Base-by-base conservation (phyloP, 1,284 basidiomycete species). In the Microbotryum scabiosae region DNA sequence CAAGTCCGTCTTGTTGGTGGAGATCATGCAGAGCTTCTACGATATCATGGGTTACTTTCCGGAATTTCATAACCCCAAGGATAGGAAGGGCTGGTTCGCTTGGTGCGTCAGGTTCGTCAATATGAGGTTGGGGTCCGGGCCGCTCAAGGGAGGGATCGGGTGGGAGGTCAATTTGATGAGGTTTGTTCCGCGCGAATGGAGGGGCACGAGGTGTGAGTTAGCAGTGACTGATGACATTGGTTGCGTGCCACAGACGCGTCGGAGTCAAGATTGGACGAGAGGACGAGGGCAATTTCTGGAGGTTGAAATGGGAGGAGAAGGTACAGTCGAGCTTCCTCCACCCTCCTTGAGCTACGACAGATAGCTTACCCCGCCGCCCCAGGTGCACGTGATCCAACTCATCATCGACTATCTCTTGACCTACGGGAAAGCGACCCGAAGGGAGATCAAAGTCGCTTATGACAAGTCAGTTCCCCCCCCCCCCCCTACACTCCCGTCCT, bases 231-330 rank as follows among this genome's bases (percentile, higher is more conserved):
- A 21, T 28, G 23, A 46, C 23, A 16, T 32, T 36, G 30, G 30
- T 9, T 9, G 30, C 30, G 30, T 30, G 26, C 7, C 57, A 64
- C 59, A 51, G 63, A 25, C 66, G 63, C 51, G 49, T 68, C 4
- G 43, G 65, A 50, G 56, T 63, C 7, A 49, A 58, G 43, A 43
- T 67, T 32, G 57, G 20, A 18, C 2, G 46, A 54, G 21, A 44
- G 53, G 48, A 32, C 20, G n/a, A 25, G 21, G 51, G 44, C 14
- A 32, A 57, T 44, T 68, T 63, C n/a, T 68, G 66, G 66, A 16
- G 23, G 26, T 36, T 68, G 9, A 43, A 55, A 14, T 68, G 66
- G 66, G 63, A 68, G 43, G 64, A 68, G 26, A 68, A 68, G 36
- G 36, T 41, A 30, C 16, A 41, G 36, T 41, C 36, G 36, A 41